Evolutionary conservation across 2,329 filamentous ascomycete species (phyloP).

Genomic region (Xylaria sp.): DNA sequence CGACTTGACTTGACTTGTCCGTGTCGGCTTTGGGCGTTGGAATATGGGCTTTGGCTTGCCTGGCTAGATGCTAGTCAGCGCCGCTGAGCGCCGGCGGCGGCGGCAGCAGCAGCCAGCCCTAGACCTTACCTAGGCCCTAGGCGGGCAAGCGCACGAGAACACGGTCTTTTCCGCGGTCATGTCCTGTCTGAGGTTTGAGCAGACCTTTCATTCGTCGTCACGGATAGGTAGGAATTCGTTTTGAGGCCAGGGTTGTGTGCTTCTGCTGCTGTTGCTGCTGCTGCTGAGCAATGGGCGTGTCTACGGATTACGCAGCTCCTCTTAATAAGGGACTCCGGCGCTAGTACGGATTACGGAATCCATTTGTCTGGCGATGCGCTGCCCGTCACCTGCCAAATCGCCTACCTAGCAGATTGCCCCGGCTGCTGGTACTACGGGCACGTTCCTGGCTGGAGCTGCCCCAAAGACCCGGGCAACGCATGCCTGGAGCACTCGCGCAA

Average conservation of each 20-base stretch:
- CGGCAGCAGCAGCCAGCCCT: background rate
- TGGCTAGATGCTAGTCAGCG: slow-evolving; percentile 3
- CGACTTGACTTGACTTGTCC: slow-evolving; percentile 10
- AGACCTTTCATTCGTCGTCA: background rate
- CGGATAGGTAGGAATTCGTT: background rate
- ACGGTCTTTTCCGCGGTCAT: background rate
- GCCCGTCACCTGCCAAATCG: background rate
- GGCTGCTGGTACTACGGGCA: too few species aligned
- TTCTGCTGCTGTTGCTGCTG: too few species aligned
- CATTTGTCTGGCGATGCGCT: background rate
- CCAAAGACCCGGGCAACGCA: too few species aligned
- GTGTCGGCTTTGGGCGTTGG: background rate
- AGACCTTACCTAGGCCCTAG: background rate
- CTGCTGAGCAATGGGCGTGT: too few species aligned
- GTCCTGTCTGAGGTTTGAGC: background rate
- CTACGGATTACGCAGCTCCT: background rate
- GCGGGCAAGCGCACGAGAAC: slow-evolving; percentile 8
- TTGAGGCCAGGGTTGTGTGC: background rate
- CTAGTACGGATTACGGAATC: background rate
- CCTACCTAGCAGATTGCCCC: background rate
- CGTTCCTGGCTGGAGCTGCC: too few species aligned
- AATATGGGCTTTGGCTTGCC: background rate
- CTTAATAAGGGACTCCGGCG: background rate
- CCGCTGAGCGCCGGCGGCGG: background rate
- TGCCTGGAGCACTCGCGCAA: too few species aligned